These are phyloP conservation scores for Nematodospora valgi DNA, from an alignment of 805 yeast species.

Conservation along the genomic window DNA sequence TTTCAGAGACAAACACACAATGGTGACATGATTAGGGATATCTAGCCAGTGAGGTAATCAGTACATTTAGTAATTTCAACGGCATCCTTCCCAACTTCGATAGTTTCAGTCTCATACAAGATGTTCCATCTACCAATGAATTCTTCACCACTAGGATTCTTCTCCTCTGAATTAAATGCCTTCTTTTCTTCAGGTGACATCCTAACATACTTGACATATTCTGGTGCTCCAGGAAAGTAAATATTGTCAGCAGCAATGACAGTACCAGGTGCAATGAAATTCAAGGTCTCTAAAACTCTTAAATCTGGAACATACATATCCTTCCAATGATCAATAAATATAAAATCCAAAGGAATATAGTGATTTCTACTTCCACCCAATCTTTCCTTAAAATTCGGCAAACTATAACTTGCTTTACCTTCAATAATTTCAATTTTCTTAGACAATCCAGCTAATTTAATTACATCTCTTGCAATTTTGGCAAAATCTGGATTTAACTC, in stretches of 20 bases:
- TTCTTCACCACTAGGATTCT: constrained; percentile 24
- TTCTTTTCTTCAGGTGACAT: constrained; percentile 35
- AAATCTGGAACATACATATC: constrained; percentile 39
- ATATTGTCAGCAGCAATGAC: constrained; percentile 38
- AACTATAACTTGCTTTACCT: constrained; percentile 28
- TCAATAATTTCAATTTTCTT: constrained; percentile 27
- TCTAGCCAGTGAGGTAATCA: constrained; percentile 25
- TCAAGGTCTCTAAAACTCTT: constrained; percentile 37
- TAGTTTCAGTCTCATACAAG: constrained; percentile 31
- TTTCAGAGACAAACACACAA: no score
- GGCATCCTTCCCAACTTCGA: constrained; percentile 22
- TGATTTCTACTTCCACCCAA: constrained; percentile 5
- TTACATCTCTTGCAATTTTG: constrained; percentile 21
- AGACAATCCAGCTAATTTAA: constrained; percentile 33
- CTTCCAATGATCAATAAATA: constrained; percentile 41
- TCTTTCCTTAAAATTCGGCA: constrained; percentile 22
- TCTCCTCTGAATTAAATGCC: constrained; percentile 20
- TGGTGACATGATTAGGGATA: no score
- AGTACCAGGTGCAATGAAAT: constrained; percentile 38
- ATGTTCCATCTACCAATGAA: constrained; percentile 40
- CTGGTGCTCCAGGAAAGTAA: constrained; percentile 34
- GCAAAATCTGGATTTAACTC: constrained; percentile 32
- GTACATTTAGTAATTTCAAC: constrained; percentile 31
- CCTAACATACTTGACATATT: constrained; percentile 35
- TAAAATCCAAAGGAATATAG: constrained; percentile 27